These are phyloP conservation scores for Mucor racemosus DNA, from an alignment of 371 early-diverging fungal species.

Conservation along the genomic window DNA sequence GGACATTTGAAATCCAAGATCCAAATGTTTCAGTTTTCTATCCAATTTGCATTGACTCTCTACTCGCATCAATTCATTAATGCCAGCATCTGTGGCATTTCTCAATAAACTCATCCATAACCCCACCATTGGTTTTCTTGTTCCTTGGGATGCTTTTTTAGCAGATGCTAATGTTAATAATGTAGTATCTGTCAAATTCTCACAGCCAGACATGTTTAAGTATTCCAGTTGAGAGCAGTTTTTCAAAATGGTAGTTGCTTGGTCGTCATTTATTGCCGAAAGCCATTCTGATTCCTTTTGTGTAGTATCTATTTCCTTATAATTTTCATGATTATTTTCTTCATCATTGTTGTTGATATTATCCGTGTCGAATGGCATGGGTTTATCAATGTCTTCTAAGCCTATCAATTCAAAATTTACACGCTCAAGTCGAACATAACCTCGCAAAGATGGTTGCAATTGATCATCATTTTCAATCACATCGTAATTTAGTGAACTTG, in stretches of 20 bases:
- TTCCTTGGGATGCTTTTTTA: not conserved
- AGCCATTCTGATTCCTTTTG: constrained; percentile 52
- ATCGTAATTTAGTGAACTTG: constrained; percentile 16
- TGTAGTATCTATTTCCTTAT: constrained; percentile 39
- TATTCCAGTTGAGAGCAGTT: constrained; percentile 31
- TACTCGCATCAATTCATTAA: constrained; percentile 1
- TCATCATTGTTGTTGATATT: not conserved
- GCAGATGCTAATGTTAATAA: constrained; percentile 15
- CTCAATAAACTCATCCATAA: constrained; percentile 29
- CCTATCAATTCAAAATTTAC: constrained; percentile 39
- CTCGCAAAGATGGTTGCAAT: constrained; percentile 21
- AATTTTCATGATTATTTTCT: constrained; percentile 29
- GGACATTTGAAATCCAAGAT: constrained; percentile 22
- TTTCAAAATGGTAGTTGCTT: constrained; percentile 21
- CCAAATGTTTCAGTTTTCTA: constrained; percentile 15
- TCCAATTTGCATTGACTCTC: not conserved
- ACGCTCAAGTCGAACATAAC: constrained; percentile 36
- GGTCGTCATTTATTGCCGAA: constrained; percentile 20
- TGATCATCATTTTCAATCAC: constrained; percentile 27
- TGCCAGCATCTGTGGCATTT: constrained; percentile 1
- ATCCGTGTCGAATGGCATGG: constrained; percentile 7
- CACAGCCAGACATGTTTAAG: constrained; percentile 43
- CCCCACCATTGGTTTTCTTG: constrained; percentile 14
- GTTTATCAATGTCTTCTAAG: constrained; percentile 28
- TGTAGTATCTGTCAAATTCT: constrained; percentile 24